Evolutionary conservation across 768 basidiomycete species (phyloP).

Genomic region (Naematelia encephala): DNA sequence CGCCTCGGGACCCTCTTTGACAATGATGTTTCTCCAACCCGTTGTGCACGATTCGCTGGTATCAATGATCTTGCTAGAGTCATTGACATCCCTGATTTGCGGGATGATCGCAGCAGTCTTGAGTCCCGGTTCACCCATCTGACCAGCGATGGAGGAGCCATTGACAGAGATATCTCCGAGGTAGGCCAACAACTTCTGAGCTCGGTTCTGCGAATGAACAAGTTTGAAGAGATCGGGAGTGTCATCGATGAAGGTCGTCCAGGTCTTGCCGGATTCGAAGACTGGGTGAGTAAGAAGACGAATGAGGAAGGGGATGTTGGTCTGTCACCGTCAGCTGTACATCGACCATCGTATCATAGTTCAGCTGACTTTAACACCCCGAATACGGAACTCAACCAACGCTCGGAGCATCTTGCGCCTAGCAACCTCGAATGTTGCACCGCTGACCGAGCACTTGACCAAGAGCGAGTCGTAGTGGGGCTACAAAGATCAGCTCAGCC

Average conservation of each 20-base stretch:
- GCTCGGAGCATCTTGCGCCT: constrained; percentile 98
- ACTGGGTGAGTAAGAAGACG: constrained; percentile 93
- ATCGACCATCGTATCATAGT: not conserved
- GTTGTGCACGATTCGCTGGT: constrained; percentile 73
- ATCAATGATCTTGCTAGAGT: constrained; percentile 71
- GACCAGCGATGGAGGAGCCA: constrained; percentile 95
- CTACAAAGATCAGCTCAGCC: constrained; percentile 52
- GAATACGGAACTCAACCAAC: constrained; percentile 98
- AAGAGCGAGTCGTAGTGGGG: constrained; percentile 97
- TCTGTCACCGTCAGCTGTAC: constrained; percentile 55
- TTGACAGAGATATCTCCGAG: constrained; percentile 97
- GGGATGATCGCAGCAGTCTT: constrained; percentile 83
- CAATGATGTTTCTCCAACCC: constrained; percentile 98
- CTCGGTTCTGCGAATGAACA: constrained; percentile 95
- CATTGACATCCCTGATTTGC: constrained; percentile 69
- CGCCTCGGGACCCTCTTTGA: constrained; percentile 93
- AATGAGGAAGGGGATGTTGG: constrained; percentile 99
- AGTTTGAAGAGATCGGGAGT: constrained; percentile 99
- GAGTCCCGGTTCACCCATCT: constrained; percentile 91
- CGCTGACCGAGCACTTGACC: constrained; percentile 92
- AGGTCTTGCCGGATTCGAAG: constrained; percentile 93
- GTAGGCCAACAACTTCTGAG: constrained; percentile 93
- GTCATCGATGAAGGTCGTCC: constrained; percentile 99
- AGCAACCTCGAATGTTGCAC: constrained; percentile 97
- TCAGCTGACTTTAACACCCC: constrained; percentile 76